Evolutionary conservation across 129 eudicot genomes (phyloP), one percentile per base, ranked within the genome.

Genomic region (Glebionis coronaria): DNA sequence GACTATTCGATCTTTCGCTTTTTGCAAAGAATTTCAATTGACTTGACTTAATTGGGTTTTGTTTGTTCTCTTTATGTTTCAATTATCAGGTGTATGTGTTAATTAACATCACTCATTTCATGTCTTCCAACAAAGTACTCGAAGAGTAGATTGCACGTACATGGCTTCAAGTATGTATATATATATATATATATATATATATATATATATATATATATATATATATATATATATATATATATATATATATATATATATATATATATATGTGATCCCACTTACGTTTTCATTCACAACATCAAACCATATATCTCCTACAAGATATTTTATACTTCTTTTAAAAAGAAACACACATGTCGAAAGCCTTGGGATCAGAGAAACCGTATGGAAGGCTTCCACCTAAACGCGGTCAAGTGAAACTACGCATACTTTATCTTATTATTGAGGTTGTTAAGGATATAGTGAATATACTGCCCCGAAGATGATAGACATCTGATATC

Each of bases 81-180:
- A 56, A 4, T 21, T 49, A 5, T 67, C 61, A 74, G 47, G 61
- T 38, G 77, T 46, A 16, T 28, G 18, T 28, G 49, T 3, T 35
- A 35, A 8, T 3, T 35, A 35, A 8, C 5, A 9, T 47, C 25
- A 47, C 44, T 21, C 29, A 50, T 20, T 42, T 61, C 45, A 8
- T 74, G 61, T 66, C 73, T 74, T 74, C 61, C 79, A 74, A 47
- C 60, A 74, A 65, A 65, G 28, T 57, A 35, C 62, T 13, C 50
- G 4, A 31, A 35, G 42, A 35, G 42, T 35, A 10, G 61, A 61
- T 49, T 52, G 23, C 10, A 11, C 12, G 3, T 35, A 35, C 42
- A 35, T 11, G 21, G 6, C 27, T 66, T 66, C 40, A 35, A 54
- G 47, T 65, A 29, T n/a, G n/a, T n/a, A n/a, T n/a, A n/a, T n/a